A percentile compares a stretch with the other conserved stretches of the same genome.
Evolutionary conservation across 768 basidiomycete species (phyloP).

Genomic region (Epithele typhae): DNA sequence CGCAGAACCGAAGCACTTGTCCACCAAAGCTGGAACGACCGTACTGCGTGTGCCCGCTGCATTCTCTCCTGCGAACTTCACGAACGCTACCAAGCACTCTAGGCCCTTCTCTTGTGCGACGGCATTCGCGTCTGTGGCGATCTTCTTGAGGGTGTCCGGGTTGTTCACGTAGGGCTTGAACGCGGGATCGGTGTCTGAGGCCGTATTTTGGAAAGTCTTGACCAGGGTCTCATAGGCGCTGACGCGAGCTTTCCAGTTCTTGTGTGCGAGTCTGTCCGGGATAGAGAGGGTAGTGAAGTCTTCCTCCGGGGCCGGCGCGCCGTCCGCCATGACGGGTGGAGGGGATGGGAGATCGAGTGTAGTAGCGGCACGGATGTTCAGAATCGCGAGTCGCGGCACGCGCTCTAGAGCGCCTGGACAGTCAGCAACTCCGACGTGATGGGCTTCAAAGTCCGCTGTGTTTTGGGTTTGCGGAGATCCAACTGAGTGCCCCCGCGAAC

Average conservation of each 20-base stretch:
- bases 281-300: constrained; percentile 83
- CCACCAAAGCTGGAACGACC: constrained; percentile 88
- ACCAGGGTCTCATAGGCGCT: constrained; percentile 87
- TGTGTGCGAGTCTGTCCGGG: constrained; percentile 80
- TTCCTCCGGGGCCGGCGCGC: constrained; percentile 87
- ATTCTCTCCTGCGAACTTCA: constrained; percentile 90
- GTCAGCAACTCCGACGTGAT: constrained; percentile 1
- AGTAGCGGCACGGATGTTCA: constrained; percentile 6
- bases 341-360: constrained; percentile 9
- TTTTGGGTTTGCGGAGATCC: no score
- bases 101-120: constrained; percentile 98
- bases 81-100: constrained; percentile 79
- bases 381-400: constrained; percentile 8
- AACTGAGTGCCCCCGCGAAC: no score
- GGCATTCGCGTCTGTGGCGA: constrained; percentile 87
- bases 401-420: constrained; percentile 5
- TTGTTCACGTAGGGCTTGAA: constrained; percentile 87
- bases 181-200: constrained; percentile 89
- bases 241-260: constrained; percentile 98
- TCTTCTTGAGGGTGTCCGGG: constrained; percentile 76
- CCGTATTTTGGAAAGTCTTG: constrained; percentile 83
- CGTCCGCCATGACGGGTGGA: constrained; percentile 60
- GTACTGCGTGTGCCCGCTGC: constrained; percentile 75
- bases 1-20: constrained; percentile 92
- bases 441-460: no score